Conservation (phyloP, 2,329 filamentous ascomycete species). For the Rutstroemia sydowiana region DNA sequence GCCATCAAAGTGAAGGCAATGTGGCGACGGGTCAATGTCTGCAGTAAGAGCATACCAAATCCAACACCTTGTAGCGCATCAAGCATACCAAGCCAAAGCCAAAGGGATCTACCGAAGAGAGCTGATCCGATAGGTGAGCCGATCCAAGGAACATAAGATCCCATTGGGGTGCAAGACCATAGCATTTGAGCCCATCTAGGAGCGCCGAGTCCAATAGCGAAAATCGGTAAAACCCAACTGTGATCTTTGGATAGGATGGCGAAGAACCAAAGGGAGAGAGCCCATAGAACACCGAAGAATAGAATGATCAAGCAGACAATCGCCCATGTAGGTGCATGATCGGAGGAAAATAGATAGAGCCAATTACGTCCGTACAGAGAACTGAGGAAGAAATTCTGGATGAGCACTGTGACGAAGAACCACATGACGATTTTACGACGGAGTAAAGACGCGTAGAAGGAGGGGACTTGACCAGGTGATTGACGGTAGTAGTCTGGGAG, state of each 20-base stretch:
- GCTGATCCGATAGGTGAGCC: conserved; percentile 44
- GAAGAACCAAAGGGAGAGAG: conserved; percentile 42
- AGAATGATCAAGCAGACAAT: conserved; percentile 48
- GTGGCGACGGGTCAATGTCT: conserved; percentile 58
- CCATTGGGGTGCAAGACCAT: conserved; percentile 55
- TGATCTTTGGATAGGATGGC: conserved; percentile 50
- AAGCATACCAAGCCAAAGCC: conserved; percentile 61
- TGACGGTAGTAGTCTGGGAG: conserved; percentile 61
- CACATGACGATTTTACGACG: conserved; percentile 59
- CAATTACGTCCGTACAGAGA: conserved; percentile 61
- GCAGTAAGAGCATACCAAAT: conserved; percentile 60
- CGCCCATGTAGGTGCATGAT: conserved; percentile 45
- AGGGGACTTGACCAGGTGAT: conserved; percentile 54
- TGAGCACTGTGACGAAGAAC: conserved; percentile 56
- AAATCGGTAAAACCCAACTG: conserved; percentile 60
- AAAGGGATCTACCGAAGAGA: conserved; percentile 48
- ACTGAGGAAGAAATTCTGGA: conserved; percentile 34
- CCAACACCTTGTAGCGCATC: conserved; percentile 60
- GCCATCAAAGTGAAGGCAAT: conserved; percentile 54
- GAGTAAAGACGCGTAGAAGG: conserved; percentile 55
- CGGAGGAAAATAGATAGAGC: conserved; percentile 35
- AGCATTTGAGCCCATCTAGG: conserved; percentile 63
- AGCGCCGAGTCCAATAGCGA: conserved; percentile 58
- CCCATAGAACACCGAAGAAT: conserved; percentile 51
- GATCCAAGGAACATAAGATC: conserved; percentile 54